Evolutionary conservation across 1,284 basidiomycete genomes (phyloP), one percentile per base, ranked within the genome.

Genomic region (Cystobasidium pallidum): DNA sequence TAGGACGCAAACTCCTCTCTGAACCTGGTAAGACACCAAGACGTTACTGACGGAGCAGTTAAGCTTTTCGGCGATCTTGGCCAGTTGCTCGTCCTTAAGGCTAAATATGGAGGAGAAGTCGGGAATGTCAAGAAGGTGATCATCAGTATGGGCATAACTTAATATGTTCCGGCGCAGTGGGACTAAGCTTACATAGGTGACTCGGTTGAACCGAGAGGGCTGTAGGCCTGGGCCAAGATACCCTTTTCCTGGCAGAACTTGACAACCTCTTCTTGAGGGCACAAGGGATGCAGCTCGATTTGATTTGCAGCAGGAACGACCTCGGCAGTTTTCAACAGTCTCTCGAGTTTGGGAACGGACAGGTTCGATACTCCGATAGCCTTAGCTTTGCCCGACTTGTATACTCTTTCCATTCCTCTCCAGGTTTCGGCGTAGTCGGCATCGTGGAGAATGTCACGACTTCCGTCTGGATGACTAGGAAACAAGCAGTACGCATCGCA

Each of bases 221-320:
- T 91, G 81, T 92, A 94, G 0, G 91, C 91, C 80, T 92, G 86
- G 0, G 90, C 83, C 32, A 88, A 81, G 77, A 94, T 93, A 41
- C 84, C 84, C 79, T 91, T 87, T 41, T 84, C 82, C 78, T 86
- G 84, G 79, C 90, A 85, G 82, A 87, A 92, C 19, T 83, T 81
- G 70, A 89, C 77, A 58, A 92, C 85, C 70, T 88, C 84, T 80
- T 88, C 88, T 78, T 92, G 89, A 3, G 85, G 88, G 49, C 57
- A 61, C 84, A 86, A 90, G 80, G 86, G 89, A 81, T 85, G 91
- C 36, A 93, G 85, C 79, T 94, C 92, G 66, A 81, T 94, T 91
- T 94, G 92, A 83, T 93, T 92, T 59, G 84, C 87, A 49, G 85
- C 89, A 24, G 92, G 92, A 66, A 87, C 85, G 66, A 90, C 88